Evolutionary conservation across 2,329 filamentous ascomycete genomes (phyloP).

Genomic region (Bipolaris zeicola): DNA sequence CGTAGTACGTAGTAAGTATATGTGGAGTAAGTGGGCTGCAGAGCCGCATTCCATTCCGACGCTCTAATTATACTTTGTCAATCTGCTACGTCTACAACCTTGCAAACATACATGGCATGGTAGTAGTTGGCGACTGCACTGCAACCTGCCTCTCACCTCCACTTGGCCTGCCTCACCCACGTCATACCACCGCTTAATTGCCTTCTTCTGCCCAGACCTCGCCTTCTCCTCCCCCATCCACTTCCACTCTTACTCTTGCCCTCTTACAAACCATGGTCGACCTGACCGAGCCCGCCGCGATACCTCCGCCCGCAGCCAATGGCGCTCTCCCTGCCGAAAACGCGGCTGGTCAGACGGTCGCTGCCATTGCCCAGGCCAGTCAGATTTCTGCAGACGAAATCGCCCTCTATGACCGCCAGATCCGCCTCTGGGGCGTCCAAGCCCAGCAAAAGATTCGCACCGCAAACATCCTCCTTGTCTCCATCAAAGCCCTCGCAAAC

Average conservation of each 20-base stretch:
- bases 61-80: not conserved
- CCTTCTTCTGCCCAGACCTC: not conserved
- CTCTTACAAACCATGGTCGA: slow-evolving; percentile 28
- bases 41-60: not conserved
- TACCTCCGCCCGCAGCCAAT: slow-evolving; percentile 25
- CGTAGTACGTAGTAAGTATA: no score
- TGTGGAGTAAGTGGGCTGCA: not conserved
- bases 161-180: not conserved
- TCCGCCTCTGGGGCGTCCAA: slow-evolving; percentile 94
- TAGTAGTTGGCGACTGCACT: no score
- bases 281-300: slow-evolving; percentile 9
- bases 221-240: no score
- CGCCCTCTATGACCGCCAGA: slow-evolving; percentile 95
- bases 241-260: not conserved
- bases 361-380: slow-evolving; percentile 48
- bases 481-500: slow-evolving; percentile 83
- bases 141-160: not conserved
- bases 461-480: slow-evolving; percentile 88
- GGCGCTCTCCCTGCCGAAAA: slow-evolving; percentile 39
- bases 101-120: not conserved
- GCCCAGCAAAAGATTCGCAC: slow-evolving; percentile 89
- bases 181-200: not conserved
- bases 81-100: no score
- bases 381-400: slow-evolving; percentile 76
- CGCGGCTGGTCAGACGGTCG: slow-evolving; percentile 44